Evolutionary conservation across 345 rosid genomes (phyloP).

Genomic region (Eucalyptus marginata): DNA sequence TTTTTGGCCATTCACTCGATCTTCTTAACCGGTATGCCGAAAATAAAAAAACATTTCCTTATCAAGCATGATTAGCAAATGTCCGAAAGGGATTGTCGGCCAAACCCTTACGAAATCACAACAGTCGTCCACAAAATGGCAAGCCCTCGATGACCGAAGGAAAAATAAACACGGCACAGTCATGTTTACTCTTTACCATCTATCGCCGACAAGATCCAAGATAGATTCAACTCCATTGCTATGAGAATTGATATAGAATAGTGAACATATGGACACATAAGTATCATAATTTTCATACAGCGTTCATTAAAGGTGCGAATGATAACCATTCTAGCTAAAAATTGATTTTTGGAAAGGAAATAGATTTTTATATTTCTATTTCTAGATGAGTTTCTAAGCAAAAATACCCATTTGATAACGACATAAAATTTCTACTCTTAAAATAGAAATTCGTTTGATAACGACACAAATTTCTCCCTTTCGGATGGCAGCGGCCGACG

Average conservation of each 20-base stretch:
- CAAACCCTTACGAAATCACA: background rate
- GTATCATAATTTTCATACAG: rapidly evolving
- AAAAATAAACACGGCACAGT: background rate
- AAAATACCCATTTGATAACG: no score
- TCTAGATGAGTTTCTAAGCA: no score
- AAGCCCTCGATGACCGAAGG: background rate
- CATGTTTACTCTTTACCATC: background rate
- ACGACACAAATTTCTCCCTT: no score
- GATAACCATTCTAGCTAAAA: no score
- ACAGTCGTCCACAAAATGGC: background rate
- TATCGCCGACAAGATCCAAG: background rate
- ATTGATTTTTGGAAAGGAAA: no score
- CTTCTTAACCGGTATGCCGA: background rate
- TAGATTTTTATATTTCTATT: no score
- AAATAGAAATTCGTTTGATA: no score
- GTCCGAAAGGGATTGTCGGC: background rate
- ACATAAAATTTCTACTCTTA: no score
- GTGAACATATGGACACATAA: rapidly evolving
- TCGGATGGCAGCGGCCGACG: no score
- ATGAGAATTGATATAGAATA: background rate
- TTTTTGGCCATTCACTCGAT: background rate
- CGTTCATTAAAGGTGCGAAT: no score
- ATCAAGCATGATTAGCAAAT: background rate
- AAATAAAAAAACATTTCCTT: background rate
- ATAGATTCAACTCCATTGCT: background rate